Conservation (phyloP, 352 stramenopile genomes). For the Pythium dissimile region DNA sequence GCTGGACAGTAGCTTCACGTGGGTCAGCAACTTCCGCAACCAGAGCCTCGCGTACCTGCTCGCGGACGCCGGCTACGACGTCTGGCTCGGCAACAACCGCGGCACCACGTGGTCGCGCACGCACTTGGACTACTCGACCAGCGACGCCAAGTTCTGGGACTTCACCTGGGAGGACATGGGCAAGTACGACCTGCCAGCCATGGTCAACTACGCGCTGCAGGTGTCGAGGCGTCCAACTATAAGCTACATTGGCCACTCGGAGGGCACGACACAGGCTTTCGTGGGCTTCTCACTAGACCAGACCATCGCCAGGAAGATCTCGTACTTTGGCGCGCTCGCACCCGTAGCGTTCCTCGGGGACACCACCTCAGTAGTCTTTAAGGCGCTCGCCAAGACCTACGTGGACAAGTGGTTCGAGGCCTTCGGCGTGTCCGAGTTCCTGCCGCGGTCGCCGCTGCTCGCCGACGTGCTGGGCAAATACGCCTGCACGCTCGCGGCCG, state of each 20-base stretch:
- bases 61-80: slow-evolving; percentile 52
- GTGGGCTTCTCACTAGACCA: slow-evolving; percentile 48
- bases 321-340: slow-evolving; percentile 52
- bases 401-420: slow-evolving; percentile 38
- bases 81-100: slow-evolving; percentile 59
- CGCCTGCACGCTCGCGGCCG: slow-evolving; percentile 34
- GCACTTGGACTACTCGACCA: slow-evolving; percentile 37
- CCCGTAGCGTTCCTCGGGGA: slow-evolving; percentile 42
- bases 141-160: slow-evolving; percentile 45
- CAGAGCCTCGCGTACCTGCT: slow-evolving; percentile 58
- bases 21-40: slow-evolving; percentile 53
- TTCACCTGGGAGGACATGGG: slow-evolving; percentile 57
- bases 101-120: slow-evolving; percentile 47
- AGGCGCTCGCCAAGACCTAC: slow-evolving; percentile 39
- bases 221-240: slow-evolving; percentile 32
- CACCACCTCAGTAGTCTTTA: slow-evolving; percentile 39
- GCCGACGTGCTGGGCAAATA: slow-evolving; percentile 38
- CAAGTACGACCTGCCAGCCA: slow-evolving; percentile 46
- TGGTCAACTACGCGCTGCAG: slow-evolving; percentile 44
- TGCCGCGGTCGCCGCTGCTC: slow-evolving; percentile 34
- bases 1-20: slow-evolving; percentile 60
- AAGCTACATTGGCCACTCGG: slow-evolving; percentile 54
- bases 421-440: slow-evolving; percentile 43
- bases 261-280: slow-evolving; percentile 59
- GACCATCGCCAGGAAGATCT: slow-evolving; percentile 47